Evolutionary conservation across 805 yeast genomes (phyloP).

Genomic region (Saccharomycopsis fermentans): DNA sequence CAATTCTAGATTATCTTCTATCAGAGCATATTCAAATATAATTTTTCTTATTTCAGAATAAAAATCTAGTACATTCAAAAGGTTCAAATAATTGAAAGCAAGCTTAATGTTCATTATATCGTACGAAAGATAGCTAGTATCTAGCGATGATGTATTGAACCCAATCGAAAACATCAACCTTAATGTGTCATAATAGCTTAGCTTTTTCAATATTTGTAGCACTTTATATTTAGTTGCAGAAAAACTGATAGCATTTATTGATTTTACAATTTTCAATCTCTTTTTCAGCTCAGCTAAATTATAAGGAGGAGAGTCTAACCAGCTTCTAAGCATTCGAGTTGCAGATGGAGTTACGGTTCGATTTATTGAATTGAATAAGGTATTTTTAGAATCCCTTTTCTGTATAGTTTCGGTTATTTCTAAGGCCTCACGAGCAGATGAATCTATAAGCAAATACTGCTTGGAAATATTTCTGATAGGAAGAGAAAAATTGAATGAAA

Average conservation of each 20-base stretch:
- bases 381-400: conserved; percentile 50
- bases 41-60: conserved; percentile 60
- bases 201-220: background rate
- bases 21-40: conserved; percentile 42
- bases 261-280: conserved; percentile 45
- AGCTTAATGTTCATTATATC: conserved; percentile 25
- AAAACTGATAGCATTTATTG: conserved; percentile 27
- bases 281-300: conserved; percentile 42
- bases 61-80: conserved; percentile 37
- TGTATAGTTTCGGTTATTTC: conserved; percentile 57
- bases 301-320: conserved; percentile 76
- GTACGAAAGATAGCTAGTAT: conserved; percentile 8
- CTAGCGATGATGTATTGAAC: conserved; percentile 8
- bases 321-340: conserved; percentile 61
- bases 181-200: conserved; percentile 41
- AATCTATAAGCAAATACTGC: conserved; percentile 64
- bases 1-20: conserved; percentile 14
- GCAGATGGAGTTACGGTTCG: conserved; percentile 79
- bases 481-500: conserved; percentile 42
- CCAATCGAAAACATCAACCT: conserved; percentile 39
- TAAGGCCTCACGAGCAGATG: conserved; percentile 65
- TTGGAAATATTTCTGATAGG: conserved; percentile 51
- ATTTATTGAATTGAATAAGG: conserved; percentile 58
- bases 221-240: conserved; percentile 19
- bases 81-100: conserved; percentile 22